Evolutionary conservation across 2,329 filamentous ascomycete genomes (phyloP).

Genomic region (Colletotrichum cuscutae): DNA sequence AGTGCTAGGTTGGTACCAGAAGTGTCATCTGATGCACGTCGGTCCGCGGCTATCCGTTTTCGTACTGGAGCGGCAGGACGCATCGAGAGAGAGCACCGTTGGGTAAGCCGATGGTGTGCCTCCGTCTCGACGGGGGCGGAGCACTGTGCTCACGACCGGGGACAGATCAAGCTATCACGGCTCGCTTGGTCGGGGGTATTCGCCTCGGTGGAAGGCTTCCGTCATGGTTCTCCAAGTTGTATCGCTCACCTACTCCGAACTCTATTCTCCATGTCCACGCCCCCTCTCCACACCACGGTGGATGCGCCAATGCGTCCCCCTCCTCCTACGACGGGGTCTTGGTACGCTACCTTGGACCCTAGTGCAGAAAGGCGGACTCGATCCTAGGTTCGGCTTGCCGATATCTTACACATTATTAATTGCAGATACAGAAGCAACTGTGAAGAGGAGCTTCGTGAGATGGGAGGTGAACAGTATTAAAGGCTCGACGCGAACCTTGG

Average conservation of each 20-base stretch:
- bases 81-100: not conserved
- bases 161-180: not conserved
- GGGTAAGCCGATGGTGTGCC: not conserved
- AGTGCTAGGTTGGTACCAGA: too few species aligned
- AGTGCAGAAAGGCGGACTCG: not conserved
- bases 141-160: not conserved
- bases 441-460: not conserved
- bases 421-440: not conserved
- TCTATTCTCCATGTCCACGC: constrained; percentile 10
- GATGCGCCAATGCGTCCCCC: constrained; percentile 1
- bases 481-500: not conserved
- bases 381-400: not conserved
- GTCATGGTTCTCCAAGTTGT: not conserved
- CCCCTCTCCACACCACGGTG: not conserved
- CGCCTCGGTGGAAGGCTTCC: not conserved
- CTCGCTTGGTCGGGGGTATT: not conserved
- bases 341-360: not conserved
- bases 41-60: not conserved
- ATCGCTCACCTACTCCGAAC: constrained; percentile 2
- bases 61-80: not conserved
- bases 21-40: not conserved
- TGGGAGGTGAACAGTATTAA: not conserved
- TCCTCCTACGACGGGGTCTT: not conserved
- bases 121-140: not conserved
- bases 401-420: not conserved